Conservation (phyloP, 768 basidiomycete genomes). For the Mrakia hoshinonis region DNA sequence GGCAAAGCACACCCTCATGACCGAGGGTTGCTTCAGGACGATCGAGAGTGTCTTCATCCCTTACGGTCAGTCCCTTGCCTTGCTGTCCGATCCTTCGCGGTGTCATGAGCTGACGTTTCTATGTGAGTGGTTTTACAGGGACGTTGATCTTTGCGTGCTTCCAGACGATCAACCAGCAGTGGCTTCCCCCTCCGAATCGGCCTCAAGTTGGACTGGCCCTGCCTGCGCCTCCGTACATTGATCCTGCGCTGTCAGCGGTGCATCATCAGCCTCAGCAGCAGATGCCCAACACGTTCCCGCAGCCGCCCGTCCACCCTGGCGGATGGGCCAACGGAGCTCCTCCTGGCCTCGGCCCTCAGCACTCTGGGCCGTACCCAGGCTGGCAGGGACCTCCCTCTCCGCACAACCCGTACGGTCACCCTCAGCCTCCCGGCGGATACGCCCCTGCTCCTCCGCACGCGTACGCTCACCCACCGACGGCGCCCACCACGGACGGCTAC, state of each 20-base stretch:
- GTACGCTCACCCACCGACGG: slow-evolving; percentile 4
- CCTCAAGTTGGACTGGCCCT: background rate
- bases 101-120: background rate
- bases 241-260: background rate
- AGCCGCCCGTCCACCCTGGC: background rate
- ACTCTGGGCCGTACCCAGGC: background rate
- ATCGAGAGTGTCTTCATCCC: slow-evolving; percentile 40
- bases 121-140: background rate
- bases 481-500: background rate
- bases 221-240: background rate
- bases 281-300: background rate
- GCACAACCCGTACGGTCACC: background rate
- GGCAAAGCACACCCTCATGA: slow-evolving; percentile 37
- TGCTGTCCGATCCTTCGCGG: background rate
- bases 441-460: background rate
- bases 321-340: background rate
- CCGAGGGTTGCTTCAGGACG: slow-evolving; percentile 37
- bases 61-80: slow-evolving; percentile 37
- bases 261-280: slow-evolving; percentile 3
- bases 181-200: background rate
- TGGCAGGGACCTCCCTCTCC: background rate
- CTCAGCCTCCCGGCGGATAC: background rate
- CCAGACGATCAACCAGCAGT: slow-evolving; percentile 13
- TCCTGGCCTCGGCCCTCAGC: background rate
- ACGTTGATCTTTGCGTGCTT: slow-evolving; percentile 23